These are phyloP conservation scores for Testicularia cyperi DNA, from an alignment of 1,284 basidiomycete species.

Conservation along the genomic window DNA sequence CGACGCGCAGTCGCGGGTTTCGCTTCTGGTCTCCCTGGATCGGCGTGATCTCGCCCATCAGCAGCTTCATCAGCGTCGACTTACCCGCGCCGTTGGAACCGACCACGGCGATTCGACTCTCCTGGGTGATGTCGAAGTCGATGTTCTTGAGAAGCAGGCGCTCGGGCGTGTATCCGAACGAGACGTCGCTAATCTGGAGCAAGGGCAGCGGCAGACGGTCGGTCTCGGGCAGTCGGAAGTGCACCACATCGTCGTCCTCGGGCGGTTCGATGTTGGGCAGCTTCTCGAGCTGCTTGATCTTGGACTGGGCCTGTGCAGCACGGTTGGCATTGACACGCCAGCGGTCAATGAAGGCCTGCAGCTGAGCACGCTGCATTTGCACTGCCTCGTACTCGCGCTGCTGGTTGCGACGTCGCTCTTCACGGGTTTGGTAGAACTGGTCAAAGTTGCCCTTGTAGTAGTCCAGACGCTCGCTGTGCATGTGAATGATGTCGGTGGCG, in stretches of 20 bases:
- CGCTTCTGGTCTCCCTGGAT: constrained; percentile 78
- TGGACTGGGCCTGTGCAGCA: constrained; percentile 79
- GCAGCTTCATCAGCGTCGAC: constrained; percentile 93
- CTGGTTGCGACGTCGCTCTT: constrained; percentile 86
- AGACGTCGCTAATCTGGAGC: constrained; percentile 88
- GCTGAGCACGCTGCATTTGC: constrained; percentile 87
- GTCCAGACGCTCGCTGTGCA: constrained; percentile 90
- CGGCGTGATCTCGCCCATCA: constrained; percentile 86
- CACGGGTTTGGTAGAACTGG: constrained; percentile 98
- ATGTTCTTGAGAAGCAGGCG: constrained; percentile 77
- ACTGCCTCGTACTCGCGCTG: constrained; percentile 79
- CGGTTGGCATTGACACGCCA: constrained; percentile 59
- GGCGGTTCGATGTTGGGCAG: constrained; percentile 90
- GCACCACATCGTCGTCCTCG: constrained; percentile 82
- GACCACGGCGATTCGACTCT: constrained; percentile 52
- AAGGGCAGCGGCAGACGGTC: constrained; percentile 91
- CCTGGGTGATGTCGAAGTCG: constrained; percentile 73
- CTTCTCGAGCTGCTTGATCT: constrained; percentile 98
- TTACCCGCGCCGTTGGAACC: constrained; percentile 58
- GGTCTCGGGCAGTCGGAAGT: constrained; percentile 47
- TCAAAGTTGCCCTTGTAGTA: constrained; percentile 98
- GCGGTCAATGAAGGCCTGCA: constrained; percentile 85
- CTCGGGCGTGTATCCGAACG: constrained; percentile 84
- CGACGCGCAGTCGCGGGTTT: constrained; percentile 78
- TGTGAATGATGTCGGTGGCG: constrained; percentile 96